Percentiles rank a stretch among this genome's conserved stretches.
Evolutionary conservation across 176 grass and related monocot species (phyloP).

Genomic region (Elaeis guineensis): DNA sequence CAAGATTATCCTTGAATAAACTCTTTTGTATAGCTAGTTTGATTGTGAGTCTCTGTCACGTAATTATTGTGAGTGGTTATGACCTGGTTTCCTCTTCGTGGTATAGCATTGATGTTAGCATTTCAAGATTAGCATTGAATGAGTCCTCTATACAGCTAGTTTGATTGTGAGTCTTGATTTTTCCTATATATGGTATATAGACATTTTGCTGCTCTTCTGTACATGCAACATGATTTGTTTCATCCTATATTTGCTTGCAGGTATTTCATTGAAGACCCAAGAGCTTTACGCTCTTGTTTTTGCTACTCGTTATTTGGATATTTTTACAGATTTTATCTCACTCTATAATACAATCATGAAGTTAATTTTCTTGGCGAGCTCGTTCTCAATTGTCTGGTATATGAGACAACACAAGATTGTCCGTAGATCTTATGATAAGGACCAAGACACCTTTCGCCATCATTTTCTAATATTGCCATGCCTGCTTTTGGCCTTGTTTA

Average conservation of each 20-base stretch:
- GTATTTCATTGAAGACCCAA: slow-evolving; percentile 93
- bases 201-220: too few relatives aligned
- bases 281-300: slow-evolving; percentile 95
- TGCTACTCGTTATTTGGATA: slow-evolving; percentile 79
- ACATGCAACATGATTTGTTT: neutral
- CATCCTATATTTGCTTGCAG: slow-evolving; percentile 25
- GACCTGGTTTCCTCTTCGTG: too few relatives aligned
- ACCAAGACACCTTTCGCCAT: slow-evolving; percentile 86
- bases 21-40: too few relatives aligned
- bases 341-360: slow-evolving; percentile 93
- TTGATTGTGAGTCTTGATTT: too few relatives aligned
- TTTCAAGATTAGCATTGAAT: too few relatives aligned
- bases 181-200: too few relatives aligned
- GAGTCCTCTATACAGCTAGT: too few relatives aligned
- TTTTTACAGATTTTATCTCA: slow-evolving; percentile 62
- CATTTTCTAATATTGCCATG: slow-evolving; percentile 69
- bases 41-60: too few relatives aligned
- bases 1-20: too few relatives aligned
- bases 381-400: slow-evolving; percentile 93
- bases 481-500: slow-evolving; percentile 58
- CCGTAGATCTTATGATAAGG: slow-evolving; percentile 76
- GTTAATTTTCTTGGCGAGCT: slow-evolving; percentile 84
- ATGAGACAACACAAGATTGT: slow-evolving; percentile 89
- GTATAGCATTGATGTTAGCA: too few relatives aligned
- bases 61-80: too few relatives aligned